Conservation (phyloP, 129 eudicot species). For the Smallanthus sonchifolius region DNA sequence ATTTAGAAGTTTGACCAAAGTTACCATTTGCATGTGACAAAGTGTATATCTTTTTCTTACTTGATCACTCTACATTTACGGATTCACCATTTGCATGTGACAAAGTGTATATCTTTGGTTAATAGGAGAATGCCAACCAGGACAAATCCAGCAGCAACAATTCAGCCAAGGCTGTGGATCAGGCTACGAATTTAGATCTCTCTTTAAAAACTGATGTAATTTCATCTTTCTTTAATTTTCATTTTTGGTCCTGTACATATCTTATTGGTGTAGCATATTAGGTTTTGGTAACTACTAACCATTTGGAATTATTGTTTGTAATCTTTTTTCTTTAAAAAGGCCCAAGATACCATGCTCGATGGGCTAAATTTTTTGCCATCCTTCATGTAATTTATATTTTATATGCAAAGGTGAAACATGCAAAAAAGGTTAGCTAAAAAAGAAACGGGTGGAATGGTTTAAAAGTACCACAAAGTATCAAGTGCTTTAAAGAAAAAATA, state of each 20-base stretch:
- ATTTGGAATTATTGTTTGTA: neutral
- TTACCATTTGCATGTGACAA: too few species aligned
- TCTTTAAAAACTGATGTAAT: constrained; percentile 33
- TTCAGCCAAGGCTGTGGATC: constrained; percentile 24
- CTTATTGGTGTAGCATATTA: neutral
- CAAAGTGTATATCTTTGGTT: constrained; percentile 18
- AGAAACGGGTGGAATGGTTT: neutral
- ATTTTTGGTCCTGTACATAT: neutral
- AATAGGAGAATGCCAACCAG: constrained; percentile 38
- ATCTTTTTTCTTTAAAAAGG: neutral
- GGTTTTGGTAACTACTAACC: neutral
- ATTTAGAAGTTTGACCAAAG: neutral
- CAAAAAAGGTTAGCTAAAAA: neutral
- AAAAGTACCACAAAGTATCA: neutral
- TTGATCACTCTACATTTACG: neutral
- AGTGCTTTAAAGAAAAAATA: neutral
- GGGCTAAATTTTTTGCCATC: neutral
- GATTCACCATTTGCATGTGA: neutral
- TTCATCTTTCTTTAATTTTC: constrained; percentile 4
- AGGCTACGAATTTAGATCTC: constrained; percentile 14
- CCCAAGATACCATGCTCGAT: neutral
- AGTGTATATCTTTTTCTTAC: neutral
- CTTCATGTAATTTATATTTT: neutral
- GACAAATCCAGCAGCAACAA: constrained; percentile 14
- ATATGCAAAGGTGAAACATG: neutral